Conservation (phyloP, 805 yeast genomes). For the Metschnikowia henanensis region DNA sequence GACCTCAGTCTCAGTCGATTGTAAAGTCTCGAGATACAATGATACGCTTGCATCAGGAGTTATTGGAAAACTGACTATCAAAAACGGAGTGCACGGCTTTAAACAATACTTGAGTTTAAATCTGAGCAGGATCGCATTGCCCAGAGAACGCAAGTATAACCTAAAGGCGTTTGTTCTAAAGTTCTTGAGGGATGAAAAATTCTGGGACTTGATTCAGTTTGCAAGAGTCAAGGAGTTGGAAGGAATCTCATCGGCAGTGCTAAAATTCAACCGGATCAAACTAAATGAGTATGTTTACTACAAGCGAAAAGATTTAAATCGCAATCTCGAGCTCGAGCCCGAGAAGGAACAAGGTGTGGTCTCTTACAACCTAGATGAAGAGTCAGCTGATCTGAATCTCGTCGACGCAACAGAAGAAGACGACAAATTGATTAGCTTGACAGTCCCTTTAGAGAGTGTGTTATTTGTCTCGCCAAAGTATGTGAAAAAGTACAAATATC, state of each 20-base stretch:
- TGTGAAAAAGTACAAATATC: slow-evolving; percentile 15
- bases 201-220: slow-evolving; percentile 10
- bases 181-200: slow-evolving; percentile 12
- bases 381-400: slow-evolving; percentile 3
- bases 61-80: slow-evolving; percentile 16
- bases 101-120: background rate
- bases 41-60: slow-evolving; percentile 2
- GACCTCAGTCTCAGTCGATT: background rate
- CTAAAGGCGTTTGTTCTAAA: slow-evolving; percentile 18
- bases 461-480: slow-evolving; percentile 15
- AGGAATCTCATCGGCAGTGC: slow-evolving; percentile 12
- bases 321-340: slow-evolving; percentile 2
- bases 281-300: slow-evolving; percentile 18
- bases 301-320: slow-evolving; percentile 3
- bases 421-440: slow-evolving; percentile 10
- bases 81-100: slow-evolving; percentile 2
- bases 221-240: slow-evolving; percentile 15
- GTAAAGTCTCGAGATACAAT: slow-evolving; percentile 11
- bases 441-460: slow-evolving; percentile 22
- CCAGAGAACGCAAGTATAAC: slow-evolving; percentile 17
- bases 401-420: slow-evolving; percentile 5
- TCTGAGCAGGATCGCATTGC: slow-evolving; percentile 11
- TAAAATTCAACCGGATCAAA: slow-evolving; percentile 15
- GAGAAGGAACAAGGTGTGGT: background rate
- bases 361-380: slow-evolving; percentile 12